Evolutionary conservation across 176 grass and related monocot genomes (phyloP), one percentile per base, ranked within the genome.

Genomic region (Puya raimondii): DNA sequence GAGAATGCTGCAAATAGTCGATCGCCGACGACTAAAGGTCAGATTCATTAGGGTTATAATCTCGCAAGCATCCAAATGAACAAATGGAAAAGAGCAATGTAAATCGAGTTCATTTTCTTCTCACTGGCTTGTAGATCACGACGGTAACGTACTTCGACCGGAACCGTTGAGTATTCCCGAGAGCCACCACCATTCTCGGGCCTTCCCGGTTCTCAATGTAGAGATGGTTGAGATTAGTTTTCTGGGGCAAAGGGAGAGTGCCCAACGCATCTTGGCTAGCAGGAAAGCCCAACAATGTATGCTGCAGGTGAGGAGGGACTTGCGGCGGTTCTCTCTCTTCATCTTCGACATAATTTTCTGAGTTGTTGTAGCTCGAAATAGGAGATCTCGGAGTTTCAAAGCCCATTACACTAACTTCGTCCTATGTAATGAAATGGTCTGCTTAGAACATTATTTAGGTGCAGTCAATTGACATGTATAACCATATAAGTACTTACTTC

Each of bases 51-150:
- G 17, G 56, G 21, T 61, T 61, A 61, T 61, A 61, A 61, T 16
- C 56, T 61, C 16, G n/a, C n/a, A n/a, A n/a, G n/a, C n/a, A 22
- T 61, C 56, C 21, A 18, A 21, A 18, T 16, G 21, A 61, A 64
- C 17, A 26, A 64, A 22, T 23, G 15, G 5, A 54, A 59, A 20
- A 16, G 49, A 64, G 47, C 57, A 22, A 56, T 14, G 14, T 18
- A 49, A 9, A 48, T 61, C 20, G 27, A n/a, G 53, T 69, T 77
- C 75, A 77, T 52, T 66, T 77, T 77, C 75, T 69, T 21, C 54
- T 65, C 20, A 77, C 75, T 6, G 74, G 74, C 65, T 77, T 77
- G 25, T 77, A 77, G 23, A 76, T 64, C 48, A 76, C 74, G 11
- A 76, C 74, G 11, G 74, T 77, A 23, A 77, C 65, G 12, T 23